Conservation (phyloP, 2,329 filamentous ascomycete species). For the Elsinoe perseae region DNA sequence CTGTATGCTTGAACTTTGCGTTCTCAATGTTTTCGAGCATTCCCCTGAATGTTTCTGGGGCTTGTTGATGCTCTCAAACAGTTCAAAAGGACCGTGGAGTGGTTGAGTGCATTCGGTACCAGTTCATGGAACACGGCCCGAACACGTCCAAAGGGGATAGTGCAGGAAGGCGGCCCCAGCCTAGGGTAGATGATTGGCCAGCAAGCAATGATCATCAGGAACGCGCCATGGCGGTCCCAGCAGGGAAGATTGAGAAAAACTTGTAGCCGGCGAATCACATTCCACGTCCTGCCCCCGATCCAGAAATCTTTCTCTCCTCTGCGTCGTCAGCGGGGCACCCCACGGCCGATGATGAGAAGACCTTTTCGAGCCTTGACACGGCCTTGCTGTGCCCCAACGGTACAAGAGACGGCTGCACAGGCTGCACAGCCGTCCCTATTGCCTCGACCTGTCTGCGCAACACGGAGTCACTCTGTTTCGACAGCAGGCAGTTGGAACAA, state of each 20-base stretch:
- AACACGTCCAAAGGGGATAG: not conserved
- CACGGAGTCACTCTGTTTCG: constrained; percentile 3
- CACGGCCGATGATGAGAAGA: not conserved
- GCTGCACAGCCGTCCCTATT: not conserved
- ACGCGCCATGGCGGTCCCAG: constrained; percentile 8
- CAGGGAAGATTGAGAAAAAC: not conserved
- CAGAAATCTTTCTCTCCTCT: not conserved
- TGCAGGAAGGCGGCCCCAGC: not conserved
- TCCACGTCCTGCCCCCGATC: not conserved
- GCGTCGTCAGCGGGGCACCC: not conserved
- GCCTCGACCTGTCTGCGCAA: not conserved
- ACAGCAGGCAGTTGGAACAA: not conserved
- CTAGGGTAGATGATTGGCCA: not conserved
- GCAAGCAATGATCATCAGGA: not conserved
- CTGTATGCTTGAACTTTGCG: not conserved
- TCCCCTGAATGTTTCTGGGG: constrained; percentile 5
- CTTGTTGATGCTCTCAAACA: constrained; percentile 14
- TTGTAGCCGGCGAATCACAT: constrained; percentile 9
- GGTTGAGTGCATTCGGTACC: constrained; percentile 10
- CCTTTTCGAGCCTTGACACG: not conserved
- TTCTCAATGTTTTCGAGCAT: not conserved
- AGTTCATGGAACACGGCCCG: constrained; percentile 4
- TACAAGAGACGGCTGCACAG: constrained; percentile 2
- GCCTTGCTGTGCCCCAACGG: constrained; percentile 10
- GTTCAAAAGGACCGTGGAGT: constrained; percentile 8